Base-by-base conservation (phyloP, 2,329 filamentous ascomycete species). In the Hypoxylon sp. region DNA sequence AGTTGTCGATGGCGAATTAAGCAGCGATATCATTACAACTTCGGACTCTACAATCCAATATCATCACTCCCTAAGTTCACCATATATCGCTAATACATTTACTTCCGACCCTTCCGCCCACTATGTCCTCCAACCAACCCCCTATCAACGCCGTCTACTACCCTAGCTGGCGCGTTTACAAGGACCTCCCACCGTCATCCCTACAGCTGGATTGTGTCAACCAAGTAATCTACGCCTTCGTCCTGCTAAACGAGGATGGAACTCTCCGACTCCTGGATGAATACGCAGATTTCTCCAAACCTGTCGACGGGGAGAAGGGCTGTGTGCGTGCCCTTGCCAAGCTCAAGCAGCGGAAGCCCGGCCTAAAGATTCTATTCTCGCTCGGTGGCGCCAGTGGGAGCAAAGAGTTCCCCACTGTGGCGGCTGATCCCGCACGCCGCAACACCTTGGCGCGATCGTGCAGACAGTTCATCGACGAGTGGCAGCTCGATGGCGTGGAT, bases 321-420 rank as follows among this genome's bases (percentile, higher is more conserved):
- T 90, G 88, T 70, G 81, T 92, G 29, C 82, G 85, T 24, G 88
- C 89, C 1, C 83, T 91, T 24, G 81, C 83, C 11, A 82, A 86
- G 67, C 79, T 91, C 59, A 91, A 91, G 76, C 79, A 80, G 47
- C 82, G 85, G 65, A 84, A 89, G 62, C 85, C 84, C 0, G 81
- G 84, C 65, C 79, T 92, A 70, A 86, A 86, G 70, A 85, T 89
- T 1, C 80, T 92, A 13, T 80, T 91, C 4, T 91, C 89, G 0
- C 81, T 92, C 27, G 90, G 90, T n/a, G 90, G 90, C 21, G 89
- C 88, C 15, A 82, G 82, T 13, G 88, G 87, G 17, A 91, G 89
- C 74, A 84, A 86, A 58, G 85, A 88, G 63, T 92, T 92, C 72
- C 83, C 89, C 1, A 79, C 76, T 11, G 82, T 91, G 21, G 87